These are phyloP conservation scores for Ceratobasidium sp. DNA, from an alignment of 1,284 basidiomycete species.

Conservation along the genomic window DNA sequence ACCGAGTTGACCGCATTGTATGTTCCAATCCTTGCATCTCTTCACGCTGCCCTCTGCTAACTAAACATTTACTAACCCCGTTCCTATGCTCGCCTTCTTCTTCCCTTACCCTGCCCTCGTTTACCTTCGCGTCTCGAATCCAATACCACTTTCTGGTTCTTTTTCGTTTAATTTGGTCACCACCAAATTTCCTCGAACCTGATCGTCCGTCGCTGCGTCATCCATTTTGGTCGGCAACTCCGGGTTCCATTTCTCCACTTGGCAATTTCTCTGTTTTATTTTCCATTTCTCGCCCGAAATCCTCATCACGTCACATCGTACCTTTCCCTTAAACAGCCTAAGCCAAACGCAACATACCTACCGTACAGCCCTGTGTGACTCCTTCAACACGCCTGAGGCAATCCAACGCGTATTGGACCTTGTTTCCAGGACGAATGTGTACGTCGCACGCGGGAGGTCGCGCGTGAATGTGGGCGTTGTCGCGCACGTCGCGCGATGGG, in stretches of 20 bases:
- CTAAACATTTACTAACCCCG: too few species aligned
- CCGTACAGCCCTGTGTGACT: slow-evolving; percentile 94
- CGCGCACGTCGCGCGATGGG: slow-evolving; percentile 84
- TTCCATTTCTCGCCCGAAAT: slow-evolving; percentile 15
- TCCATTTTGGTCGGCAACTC: too few species aligned
- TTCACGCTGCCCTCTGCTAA: neutral
- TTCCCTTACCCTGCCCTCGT: slow-evolving; percentile 46
- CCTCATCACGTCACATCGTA: too few species aligned
- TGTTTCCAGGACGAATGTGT: slow-evolving; percentile 90
- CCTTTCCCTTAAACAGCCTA: slow-evolving; percentile 64
- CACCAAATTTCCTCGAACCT: too few species aligned
- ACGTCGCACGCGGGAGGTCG: slow-evolving; percentile 66
- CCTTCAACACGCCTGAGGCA: slow-evolving; percentile 94
- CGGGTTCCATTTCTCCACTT: too few species aligned
- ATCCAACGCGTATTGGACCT: slow-evolving; percentile 84
- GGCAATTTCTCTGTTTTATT: slow-evolving; percentile 34
- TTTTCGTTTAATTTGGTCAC: too few species aligned
- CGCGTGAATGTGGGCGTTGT: slow-evolving; percentile 69
- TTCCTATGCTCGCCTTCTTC: neutral
- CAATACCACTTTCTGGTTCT: too few species aligned
- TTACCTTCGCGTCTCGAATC: slow-evolving; percentile 22
- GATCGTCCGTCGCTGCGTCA: too few species aligned
- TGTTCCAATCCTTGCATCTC: slow-evolving; percentile 3
- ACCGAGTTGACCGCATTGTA: slow-evolving; percentile 35
- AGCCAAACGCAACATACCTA: slow-evolving; percentile 83